phyloP scores from a whole-genome alignment of 352 stramenopile species.

The Blastocystis sp. region DNA sequence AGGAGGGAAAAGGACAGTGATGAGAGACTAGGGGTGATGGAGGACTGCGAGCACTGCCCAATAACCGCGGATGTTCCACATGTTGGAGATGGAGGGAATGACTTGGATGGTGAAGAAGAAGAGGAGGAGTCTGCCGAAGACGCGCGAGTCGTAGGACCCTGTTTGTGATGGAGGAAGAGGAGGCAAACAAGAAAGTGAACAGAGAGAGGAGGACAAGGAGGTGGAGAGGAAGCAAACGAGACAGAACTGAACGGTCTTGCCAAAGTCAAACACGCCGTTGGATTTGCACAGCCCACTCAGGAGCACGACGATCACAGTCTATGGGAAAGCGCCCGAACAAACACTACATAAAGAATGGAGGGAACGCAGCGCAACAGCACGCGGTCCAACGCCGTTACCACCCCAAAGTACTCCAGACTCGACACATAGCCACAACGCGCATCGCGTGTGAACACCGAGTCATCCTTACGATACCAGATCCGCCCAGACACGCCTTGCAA shows the following conservation, averaged over 20 bases:
- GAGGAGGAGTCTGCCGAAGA: conserved; percentile 4
- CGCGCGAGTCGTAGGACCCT: neutral
- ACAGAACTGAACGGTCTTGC: conserved; percentile 18
- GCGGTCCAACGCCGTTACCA: neutral
- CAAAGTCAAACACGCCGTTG: neutral
- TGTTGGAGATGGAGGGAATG: conserved; percentile 35
- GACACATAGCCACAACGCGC: conserved; percentile 39
- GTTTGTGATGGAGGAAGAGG: neutral
- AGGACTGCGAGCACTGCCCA: neutral
- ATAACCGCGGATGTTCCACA: conserved; percentile 42
- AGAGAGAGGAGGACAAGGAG: conserved; percentile 17
- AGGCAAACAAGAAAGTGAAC: conserved; percentile 23
- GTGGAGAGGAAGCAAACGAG: conserved; percentile 26
- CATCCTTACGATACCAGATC: conserved; percentile 32
- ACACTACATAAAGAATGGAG: conserved; percentile 29
- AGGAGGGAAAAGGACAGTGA: conserved; percentile 33
- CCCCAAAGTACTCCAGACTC: neutral
- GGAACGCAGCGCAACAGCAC: conserved; percentile 9
- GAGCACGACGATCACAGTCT: neutral
- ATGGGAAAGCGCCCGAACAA: neutral
- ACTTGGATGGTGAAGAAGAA: conserved; percentile 29
- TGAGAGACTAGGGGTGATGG: neutral
- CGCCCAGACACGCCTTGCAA: neutral
- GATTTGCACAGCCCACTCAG: conserved; percentile 40
- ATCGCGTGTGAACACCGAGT: conserved; percentile 24